These are phyloP conservation scores for Colletotrichum tamarilloi DNA, from an alignment of 2,329 filamentous ascomycete genomes.

Conservation along the genomic window DNA sequence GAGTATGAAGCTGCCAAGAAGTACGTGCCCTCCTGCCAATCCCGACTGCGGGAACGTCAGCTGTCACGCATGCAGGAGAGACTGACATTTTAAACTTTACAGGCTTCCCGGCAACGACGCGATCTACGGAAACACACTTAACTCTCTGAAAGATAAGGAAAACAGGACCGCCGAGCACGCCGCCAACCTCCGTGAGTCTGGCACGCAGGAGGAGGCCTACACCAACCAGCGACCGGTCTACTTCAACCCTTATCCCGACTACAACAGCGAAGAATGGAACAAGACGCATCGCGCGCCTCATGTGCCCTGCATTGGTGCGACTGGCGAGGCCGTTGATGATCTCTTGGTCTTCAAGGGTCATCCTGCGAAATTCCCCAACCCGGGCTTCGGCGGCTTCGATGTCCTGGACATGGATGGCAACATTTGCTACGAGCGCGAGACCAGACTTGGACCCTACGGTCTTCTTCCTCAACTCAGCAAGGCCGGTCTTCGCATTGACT, in stretches of 20 bases:
- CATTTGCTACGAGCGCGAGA: constrained; percentile 75
- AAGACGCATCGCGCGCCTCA: constrained; percentile 66
- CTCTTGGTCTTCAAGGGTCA: constrained; percentile 72
- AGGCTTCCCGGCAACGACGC: constrained; percentile 60
- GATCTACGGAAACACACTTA: constrained; percentile 68
- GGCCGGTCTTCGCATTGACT: constrained; percentile 60
- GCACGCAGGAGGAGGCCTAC: constrained; percentile 43
- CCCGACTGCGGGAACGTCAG: constrained; percentile 26
- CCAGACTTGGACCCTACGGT: constrained; percentile 76
- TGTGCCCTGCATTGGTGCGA: constrained; percentile 73
- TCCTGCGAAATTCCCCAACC: constrained; percentile 67
- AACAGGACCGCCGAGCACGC: constrained; percentile 46
- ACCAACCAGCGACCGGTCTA: constrained; percentile 59
- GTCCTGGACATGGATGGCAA: constrained; percentile 70
- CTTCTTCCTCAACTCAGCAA: constrained; percentile 61
- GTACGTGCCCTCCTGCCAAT: constrained; percentile 44
- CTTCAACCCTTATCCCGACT: constrained; percentile 79
- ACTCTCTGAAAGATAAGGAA: constrained; percentile 55
- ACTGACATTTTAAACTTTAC: constrained; percentile 20
- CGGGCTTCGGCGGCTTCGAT: constrained; percentile 72
- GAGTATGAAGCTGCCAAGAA: constrained; percentile 52
- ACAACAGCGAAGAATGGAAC: constrained; percentile 73
- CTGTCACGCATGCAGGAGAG: neutral
- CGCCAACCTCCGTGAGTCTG: constrained; percentile 31
- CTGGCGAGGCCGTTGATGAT: constrained; percentile 69